Conservation (phyloP, 2,329 filamentous ascomycete species). For the Grosmannia serpens region DNA sequence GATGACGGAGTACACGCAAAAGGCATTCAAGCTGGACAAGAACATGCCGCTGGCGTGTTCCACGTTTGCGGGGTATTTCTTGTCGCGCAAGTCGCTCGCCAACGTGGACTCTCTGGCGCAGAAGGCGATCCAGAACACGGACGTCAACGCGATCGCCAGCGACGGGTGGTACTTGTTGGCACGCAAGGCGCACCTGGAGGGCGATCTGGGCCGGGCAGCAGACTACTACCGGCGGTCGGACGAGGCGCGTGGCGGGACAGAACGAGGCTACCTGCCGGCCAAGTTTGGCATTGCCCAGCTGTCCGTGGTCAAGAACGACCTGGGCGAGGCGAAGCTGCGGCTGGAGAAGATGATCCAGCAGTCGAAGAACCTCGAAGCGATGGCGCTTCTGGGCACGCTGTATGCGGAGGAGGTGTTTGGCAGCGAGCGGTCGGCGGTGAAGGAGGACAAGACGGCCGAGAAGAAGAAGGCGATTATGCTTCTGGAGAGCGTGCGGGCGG, state of each 20-base stretch:
- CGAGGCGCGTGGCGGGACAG: conserved; percentile 81
- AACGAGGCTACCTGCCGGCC: conserved; percentile 81
- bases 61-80: conserved; percentile 82
- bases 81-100: conserved; percentile 66
- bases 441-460: conserved; percentile 79
- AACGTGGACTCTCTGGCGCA: conserved; percentile 81
- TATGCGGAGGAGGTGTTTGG: conserved; percentile 92
- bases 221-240: conserved; percentile 88
- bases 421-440: conserved; percentile 48
- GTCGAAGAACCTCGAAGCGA: conserved; percentile 72
- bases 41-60: conserved; percentile 81
- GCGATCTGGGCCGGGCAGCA: conserved; percentile 61
- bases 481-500: conserved; percentile 70
- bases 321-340: conserved; percentile 83
- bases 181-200: conserved; percentile 77
- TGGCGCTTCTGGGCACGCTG: conserved; percentile 81
- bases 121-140: conserved; percentile 89
- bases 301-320: conserved; percentile 70
- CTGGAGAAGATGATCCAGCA: conserved; percentile 91
- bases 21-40: conserved; percentile 87
- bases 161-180: conserved; percentile 96
- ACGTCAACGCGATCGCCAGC: conserved; percentile 91
- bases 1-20: conserved; percentile 90
- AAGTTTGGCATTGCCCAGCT: conserved; percentile 92
- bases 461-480: conserved; percentile 76